A percentile compares a stretch with the other conserved stretches of the same genome.
Conservation (phyloP, 495 filamentous ascomycete species). For the Viridothelium virens region DNA sequence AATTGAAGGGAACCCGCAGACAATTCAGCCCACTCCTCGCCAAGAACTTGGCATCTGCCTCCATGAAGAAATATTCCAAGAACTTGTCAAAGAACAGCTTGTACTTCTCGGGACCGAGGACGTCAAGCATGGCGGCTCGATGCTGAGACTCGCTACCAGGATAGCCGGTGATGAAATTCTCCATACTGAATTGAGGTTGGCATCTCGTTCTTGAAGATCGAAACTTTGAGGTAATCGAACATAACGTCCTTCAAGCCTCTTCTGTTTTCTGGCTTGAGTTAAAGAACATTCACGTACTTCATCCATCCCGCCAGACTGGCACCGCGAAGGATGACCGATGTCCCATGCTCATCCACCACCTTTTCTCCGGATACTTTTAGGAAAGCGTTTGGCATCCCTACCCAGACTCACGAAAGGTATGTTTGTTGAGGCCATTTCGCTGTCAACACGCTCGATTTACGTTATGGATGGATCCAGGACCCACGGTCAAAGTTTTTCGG, state of each 20-base stretch:
- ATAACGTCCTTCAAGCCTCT: neutral
- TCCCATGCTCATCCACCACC: slow-evolving; percentile 43
- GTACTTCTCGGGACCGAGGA: slow-evolving; percentile 45
- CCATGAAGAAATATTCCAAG: slow-evolving; percentile 58
- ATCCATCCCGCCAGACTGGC: slow-evolving; percentile 45
- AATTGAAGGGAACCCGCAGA: slow-evolving; percentile 57
- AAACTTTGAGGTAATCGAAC: neutral
- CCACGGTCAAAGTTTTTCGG: neutral
- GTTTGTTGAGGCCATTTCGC: neutral
- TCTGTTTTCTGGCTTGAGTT: slow-evolving; percentile 15
- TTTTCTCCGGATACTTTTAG: slow-evolving; percentile 41
- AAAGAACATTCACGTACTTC: slow-evolving; percentile 29
- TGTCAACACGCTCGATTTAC: neutral
- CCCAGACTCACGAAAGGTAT: neutral
- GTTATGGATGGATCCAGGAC: neutral
- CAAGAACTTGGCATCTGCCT: slow-evolving; percentile 54
- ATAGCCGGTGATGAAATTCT: slow-evolving; percentile 64
- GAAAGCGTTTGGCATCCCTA: slow-evolving; percentile 22
- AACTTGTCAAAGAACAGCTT: slow-evolving; percentile 47
- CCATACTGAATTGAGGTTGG: slow-evolving; percentile 39
- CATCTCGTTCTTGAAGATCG: neutral
- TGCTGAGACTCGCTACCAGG: slow-evolving; percentile 52
- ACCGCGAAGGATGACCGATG: slow-evolving; percentile 44
- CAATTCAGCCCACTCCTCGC: slow-evolving; percentile 53
- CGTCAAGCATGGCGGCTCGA: slow-evolving; percentile 47